Conservation (phyloP, 1,139 yeast species). For the Groenewaldozyma auringiensis region DNA sequence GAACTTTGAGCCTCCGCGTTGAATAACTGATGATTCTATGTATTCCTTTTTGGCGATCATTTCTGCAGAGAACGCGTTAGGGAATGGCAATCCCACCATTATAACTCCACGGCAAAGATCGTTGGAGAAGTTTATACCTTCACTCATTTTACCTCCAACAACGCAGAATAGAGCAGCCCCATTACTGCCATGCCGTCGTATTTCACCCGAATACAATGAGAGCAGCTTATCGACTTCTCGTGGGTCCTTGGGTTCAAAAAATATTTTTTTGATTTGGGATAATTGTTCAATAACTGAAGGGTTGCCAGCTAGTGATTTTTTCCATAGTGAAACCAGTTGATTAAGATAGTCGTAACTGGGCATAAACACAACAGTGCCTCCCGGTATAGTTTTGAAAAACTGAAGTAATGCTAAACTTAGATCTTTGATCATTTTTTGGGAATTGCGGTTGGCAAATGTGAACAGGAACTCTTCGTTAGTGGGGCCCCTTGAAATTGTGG, state of each 20-base stretch:
- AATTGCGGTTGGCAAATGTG: slow-evolving; percentile 57
- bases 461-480: slow-evolving; percentile 45
- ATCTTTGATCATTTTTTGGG: slow-evolving; percentile 38
- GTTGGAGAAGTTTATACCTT: slow-evolving; percentile 88
- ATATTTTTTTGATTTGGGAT: slow-evolving; percentile 31
- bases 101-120: slow-evolving; percentile 79
- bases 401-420: slow-evolving; percentile 47
- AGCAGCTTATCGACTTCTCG: slow-evolving; percentile 42
- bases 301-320: slow-evolving; percentile 39
- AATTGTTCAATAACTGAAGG: slow-evolving; percentile 21
- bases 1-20: slow-evolving; percentile 36
- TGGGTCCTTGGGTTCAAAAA: slow-evolving; percentile 48
- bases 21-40: slow-evolving; percentile 41
- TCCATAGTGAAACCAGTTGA: slow-evolving; percentile 34
- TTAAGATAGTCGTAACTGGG: slow-evolving; percentile 74
- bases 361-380: slow-evolving; percentile 73
- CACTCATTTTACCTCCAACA: slow-evolving; percentile 91
- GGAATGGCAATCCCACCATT: slow-evolving; percentile 87
- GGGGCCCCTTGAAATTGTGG: slow-evolving; percentile 39
- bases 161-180: slow-evolving; percentile 78
- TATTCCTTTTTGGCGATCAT: slow-evolving; percentile 63
- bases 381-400: slow-evolving; percentile 47
- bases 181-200: slow-evolving; percentile 13
- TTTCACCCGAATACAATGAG: slow-evolving; percentile 38
- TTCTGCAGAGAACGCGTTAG: slow-evolving; percentile 80